Evolutionary conservation across 208 protist genomes (phyloP).

Genomic region (Acanthamoeba sp.): DNA sequence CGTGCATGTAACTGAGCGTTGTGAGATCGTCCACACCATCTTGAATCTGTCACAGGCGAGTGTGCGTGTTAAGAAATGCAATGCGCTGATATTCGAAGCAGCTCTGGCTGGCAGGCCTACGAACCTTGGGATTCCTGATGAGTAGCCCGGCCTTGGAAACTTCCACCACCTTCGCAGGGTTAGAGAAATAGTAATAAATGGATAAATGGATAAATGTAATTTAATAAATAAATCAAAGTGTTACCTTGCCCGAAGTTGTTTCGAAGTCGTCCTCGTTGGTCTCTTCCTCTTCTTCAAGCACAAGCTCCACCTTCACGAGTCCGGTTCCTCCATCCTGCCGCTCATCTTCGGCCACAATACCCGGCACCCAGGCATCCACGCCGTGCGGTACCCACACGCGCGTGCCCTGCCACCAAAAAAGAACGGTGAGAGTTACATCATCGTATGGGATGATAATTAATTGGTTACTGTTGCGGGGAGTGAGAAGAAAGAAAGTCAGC

Average conservation of each 20-base stretch:
- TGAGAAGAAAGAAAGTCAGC: neutral
- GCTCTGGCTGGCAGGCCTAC: too few species aligned
- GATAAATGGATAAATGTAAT: neutral
- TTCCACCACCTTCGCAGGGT: neutral
- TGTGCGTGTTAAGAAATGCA: neutral
- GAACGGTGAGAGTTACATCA: neutral
- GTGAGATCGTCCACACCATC: slow-evolving; percentile 88
- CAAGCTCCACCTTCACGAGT: slow-evolving; percentile 3
- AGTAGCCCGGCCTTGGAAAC: neutral
- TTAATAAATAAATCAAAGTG: neutral
- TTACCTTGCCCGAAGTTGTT: slow-evolving; percentile 29
- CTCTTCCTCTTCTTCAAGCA: neutral
- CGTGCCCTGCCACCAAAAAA: neutral
- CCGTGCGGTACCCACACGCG: slow-evolving; percentile 44
- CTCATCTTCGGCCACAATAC: slow-evolving; percentile 37
- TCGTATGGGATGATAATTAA: too few species aligned
- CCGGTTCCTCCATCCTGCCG: neutral
- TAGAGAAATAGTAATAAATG: neutral
- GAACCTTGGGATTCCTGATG: slow-evolving; percentile 25
- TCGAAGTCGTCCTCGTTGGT: slow-evolving; percentile 35
- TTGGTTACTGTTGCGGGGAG: too few species aligned
- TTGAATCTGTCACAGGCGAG: slow-evolving; percentile 69
- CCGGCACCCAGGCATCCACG: slow-evolving; percentile 40
- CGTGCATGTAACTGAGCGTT: slow-evolving; percentile 87
- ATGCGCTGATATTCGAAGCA: too few species aligned